Evolutionary conservation across 768 basidiomycete species (phyloP).

Genomic region (Xerocomus potaroensis): DNA sequence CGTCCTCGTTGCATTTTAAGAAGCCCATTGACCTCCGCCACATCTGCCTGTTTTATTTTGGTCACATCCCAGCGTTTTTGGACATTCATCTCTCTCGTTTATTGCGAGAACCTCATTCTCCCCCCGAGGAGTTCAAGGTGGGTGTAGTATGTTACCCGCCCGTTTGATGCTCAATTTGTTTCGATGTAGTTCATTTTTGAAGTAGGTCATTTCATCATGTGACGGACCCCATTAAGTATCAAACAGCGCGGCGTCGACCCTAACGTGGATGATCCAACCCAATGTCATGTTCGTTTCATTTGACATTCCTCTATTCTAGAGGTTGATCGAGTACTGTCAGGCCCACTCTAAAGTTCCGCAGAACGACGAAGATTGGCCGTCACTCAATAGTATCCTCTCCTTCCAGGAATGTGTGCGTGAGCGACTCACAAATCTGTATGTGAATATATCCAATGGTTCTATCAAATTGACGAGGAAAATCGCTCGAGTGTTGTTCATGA

Average conservation of each 20-base stretch:
- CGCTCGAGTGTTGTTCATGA: conserved; percentile 85
- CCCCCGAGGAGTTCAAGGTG: conserved; percentile 79
- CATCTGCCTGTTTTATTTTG: conserved; percentile 95
- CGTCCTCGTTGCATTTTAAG: conserved; percentile 75
- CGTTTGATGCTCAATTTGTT: conserved; percentile 3
- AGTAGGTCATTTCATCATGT: conserved; percentile 34
- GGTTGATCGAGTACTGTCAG: conserved; percentile 36
- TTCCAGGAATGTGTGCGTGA: conserved; percentile 77
- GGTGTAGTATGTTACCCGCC: conserved; percentile 9
- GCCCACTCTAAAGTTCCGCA: conserved; percentile 86
- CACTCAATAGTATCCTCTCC: conserved; percentile 57
- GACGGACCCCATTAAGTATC: conserved; percentile 5
- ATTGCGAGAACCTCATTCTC: conserved; percentile 72
- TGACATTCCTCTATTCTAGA: background rate
- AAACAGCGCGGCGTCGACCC: conserved; percentile 92
- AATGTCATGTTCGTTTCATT: conserved; percentile 66
- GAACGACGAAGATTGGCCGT: conserved; percentile 83
- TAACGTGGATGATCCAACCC: conserved; percentile 81
- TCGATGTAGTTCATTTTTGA: conserved; percentile 65
- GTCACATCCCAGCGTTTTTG: conserved; percentile 89
- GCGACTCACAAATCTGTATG: conserved; percentile 70
- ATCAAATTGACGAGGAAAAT: conserved; percentile 55
- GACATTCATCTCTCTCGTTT: conserved; percentile 84
- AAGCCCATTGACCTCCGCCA: conserved; percentile 94
- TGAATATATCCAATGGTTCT: conserved; percentile 54